Base-by-base conservation (phyloP, 2,329 filamentous ascomycete species). In the Aspergillus sp. region DNA sequence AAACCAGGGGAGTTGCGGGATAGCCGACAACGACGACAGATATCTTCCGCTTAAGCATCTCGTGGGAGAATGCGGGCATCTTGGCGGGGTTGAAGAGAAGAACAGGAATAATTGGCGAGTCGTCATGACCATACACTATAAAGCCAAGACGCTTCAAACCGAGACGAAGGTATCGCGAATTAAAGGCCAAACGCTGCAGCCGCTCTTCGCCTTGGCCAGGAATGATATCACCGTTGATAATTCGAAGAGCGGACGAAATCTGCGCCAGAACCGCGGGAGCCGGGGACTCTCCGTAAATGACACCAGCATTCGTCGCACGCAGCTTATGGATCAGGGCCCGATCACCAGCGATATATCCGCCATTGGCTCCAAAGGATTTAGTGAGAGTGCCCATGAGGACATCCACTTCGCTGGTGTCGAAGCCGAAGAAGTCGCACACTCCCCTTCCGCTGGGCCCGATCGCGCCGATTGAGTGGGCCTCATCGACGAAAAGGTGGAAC, bases 71-170 rank as follows among this genome's bases (percentile, higher is more conserved):
- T 49, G 93, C 91, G 4, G 91, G 87, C 77, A 98, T 96, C 74
- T 98, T 98, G 60, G 88, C 93, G n/a, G 93, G 93, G 71, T 97
- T 88, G 77, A 96, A 98, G 29, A 98, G 82, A 62, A 95, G 80
- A 56, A 98, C 70, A 45, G 93, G 93, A 57, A 98, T 89, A 58
- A 98, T 97, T 47, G 93, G 93, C 4, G 90, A 96, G 71, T 98
- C 93, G 63, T 98, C 93, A 66, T 97, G 90, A 51, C 93, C 93
- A 64, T 94, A 96, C 46, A 96, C 85, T 63, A 98, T 98, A 72
- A 89, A 91, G 43, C 93, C 93, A 44, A 98, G 83, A 57, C 93
- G 87, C 78, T 98, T 98, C 61, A 98, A 80, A 56, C 93, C 93
- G 29, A 98, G 82, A 49, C 93, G 88, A n/a, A 98, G 86, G 66